Evolutionary conservation across 805 yeast genomes (phyloP).

Genomic region (Candida arabinofermentans): DNA sequence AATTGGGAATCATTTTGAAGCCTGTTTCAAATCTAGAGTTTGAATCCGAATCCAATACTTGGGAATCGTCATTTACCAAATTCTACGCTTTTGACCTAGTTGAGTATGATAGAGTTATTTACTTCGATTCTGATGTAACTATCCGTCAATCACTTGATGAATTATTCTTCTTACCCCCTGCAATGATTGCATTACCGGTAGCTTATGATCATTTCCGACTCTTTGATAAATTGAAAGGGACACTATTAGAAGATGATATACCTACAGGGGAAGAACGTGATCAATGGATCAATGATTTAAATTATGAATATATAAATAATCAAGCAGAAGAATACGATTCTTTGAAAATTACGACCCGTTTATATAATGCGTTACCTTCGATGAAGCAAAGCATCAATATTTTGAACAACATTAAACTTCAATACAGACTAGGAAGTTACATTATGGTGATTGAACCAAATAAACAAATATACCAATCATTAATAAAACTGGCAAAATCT

Average conservation of each 20-base stretch:
- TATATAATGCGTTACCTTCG: conserved; percentile 39
- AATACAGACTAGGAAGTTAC: conserved; percentile 36
- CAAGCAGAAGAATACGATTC: conserved; percentile 7
- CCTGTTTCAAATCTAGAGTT: conserved; percentile 22
- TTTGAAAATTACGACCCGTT: conserved; percentile 7
- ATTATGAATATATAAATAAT: conserved; percentile 11
- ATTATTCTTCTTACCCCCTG: conserved; percentile 45
- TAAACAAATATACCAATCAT: conserved; percentile 17
- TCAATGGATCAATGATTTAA: conserved; percentile 15
- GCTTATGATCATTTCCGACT: conserved; percentile 35
- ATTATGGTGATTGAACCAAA: conserved; percentile 60
- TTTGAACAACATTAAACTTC: conserved; percentile 11
- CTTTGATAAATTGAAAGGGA: conserved; percentile 16
- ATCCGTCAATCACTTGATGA: conserved; percentile 43
- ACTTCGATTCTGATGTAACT: conserved; percentile 54
- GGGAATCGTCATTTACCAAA: conserved; percentile 55
- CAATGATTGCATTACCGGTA: conserved; percentile 42
- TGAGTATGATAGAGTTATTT: conserved; percentile 50
- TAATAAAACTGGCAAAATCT: conserved; percentile 22
- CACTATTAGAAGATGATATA: conserved; percentile 8
- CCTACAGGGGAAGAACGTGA: conserved; percentile 20
- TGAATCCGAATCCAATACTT: conserved; percentile 28
- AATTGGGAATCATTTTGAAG: conserved; percentile 26
- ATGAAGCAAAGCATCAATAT: conserved; percentile 13
- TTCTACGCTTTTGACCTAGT: conserved; percentile 46